Percentiles rank a stretch among this genome's conserved stretches.
These are phyloP conservation scores for Cyclotella atomus DNA, from an alignment of 108 stramenopile genomes.

Conservation along the genomic window DNA sequence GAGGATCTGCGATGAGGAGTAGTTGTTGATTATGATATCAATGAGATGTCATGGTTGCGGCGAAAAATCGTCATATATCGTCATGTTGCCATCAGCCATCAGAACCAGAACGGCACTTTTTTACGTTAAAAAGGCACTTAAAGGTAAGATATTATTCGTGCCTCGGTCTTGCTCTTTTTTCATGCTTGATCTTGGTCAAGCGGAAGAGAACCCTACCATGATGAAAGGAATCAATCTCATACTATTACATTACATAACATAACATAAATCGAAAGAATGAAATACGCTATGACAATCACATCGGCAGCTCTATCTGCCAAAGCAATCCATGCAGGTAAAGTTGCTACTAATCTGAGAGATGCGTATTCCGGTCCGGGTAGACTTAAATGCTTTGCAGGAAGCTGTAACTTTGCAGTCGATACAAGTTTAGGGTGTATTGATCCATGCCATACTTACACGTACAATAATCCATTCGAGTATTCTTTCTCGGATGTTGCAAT, in stretches of 20 bases:
- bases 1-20: no score
- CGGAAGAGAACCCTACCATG: no score
- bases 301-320: neutral
- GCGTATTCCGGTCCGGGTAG: conserved; percentile 5
- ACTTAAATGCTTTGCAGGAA: neutral
- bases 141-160: no score
- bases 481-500: conserved; percentile 2
- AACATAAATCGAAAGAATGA: conserved; percentile 12
- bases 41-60: neutral
- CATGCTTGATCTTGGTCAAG: no score
- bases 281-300: neutral
- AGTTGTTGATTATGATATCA: neutral
- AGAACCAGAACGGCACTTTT: neutral
- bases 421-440: conserved; percentile 12
- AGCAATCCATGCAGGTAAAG: neutral
- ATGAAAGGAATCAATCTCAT: no score
- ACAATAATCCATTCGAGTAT: neutral
- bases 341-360: neutral
- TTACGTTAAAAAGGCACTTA: neutral
- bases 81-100: no score
- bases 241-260: no score
- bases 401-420: neutral
- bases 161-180: no score
- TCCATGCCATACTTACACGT: conserved; percentile 10
- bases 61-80: neutral